Evolutionary conservation across 1,139 yeast genomes (phyloP).

Genomic region (Kodamaea derodonti): DNA sequence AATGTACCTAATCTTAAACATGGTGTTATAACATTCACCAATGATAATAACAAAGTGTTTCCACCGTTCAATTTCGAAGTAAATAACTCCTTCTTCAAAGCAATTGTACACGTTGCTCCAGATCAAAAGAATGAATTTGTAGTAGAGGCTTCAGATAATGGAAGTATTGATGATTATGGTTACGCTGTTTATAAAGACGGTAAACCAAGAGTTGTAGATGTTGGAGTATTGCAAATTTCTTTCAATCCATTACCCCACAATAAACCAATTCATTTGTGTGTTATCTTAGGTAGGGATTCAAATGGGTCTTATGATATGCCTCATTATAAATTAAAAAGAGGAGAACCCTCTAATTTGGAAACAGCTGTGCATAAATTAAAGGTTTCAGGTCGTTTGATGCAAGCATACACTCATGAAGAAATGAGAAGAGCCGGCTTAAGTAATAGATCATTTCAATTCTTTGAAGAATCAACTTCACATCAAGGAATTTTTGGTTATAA

Average conservation of each 20-base stretch:
- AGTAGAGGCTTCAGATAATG: constrained; percentile 23
- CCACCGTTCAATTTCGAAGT: constrained; percentile 76
- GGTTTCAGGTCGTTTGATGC: constrained; percentile 86
- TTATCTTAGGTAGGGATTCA: constrained; percentile 77
- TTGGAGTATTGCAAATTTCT: constrained; percentile 29
- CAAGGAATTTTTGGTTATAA: constrained; percentile 38
- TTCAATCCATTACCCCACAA: constrained; percentile 62
- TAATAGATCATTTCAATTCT: constrained; percentile 72
- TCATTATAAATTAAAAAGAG: constrained; percentile 40
- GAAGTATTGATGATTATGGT: constrained; percentile 26
- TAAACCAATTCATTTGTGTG: constrained; percentile 78
- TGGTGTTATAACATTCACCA: constrained; percentile 32
- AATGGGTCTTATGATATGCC: constrained; percentile 74
- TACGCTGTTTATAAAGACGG: constrained; percentile 21
- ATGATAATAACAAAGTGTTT: constrained; percentile 45
- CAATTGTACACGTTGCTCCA: constrained; percentile 64
- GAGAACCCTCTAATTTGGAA: constrained; percentile 68
- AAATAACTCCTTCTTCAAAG: constrained; percentile 68
- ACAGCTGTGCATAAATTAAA: constrained; percentile 76
- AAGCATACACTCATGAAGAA: constrained; percentile 89
- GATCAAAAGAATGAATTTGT: constrained; percentile 49
- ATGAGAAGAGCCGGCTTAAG: constrained; percentile 81
- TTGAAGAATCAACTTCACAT: constrained; percentile 50
- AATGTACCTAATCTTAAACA: constrained; percentile 14
- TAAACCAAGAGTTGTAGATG: constrained; percentile 21